Base-by-base conservation (phyloP, 768 basidiomycete genomes). In the Xanthoconium purpureum region DNA sequence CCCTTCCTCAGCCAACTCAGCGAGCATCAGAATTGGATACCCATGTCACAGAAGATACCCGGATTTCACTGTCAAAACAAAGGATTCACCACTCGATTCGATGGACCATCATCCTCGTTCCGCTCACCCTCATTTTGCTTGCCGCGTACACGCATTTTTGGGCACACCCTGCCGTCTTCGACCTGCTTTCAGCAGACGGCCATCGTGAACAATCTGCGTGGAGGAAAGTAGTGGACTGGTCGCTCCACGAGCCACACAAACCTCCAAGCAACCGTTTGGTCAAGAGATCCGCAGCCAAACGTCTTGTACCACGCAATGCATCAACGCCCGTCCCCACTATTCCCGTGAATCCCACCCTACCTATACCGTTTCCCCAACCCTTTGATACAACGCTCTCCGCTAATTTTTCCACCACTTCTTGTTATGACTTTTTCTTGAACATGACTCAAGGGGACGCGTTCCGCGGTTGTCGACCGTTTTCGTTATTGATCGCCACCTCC, bases 351-450 rank as follows among this genome's bases (percentile, higher is more conserved):
- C 82, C 87, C 3, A 57, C 61, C 8, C 77, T 91, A 28, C 88
- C 89, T 9, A 83, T 82, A 6, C 91, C 91, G 0, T 91, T 93
- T 68, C 88, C 88, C 5, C 88, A 89, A 58, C 78, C 89, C 0
- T 85, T 85, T 66, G 90, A 90, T 65, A 75, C 80, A 6, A 78
- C 78, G 3, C 66, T 93, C 48, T 74, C 80, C 15, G 69, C 77
- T 42, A 89, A 91, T 68, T 91, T 89, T 64, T 82, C 87, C 15
- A 83, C 84, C 35, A 60, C 71, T 14, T 70, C 77, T 44, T 95
- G 92, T 65, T 78, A 81, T 47, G 75, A 78, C 43, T 94, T 92
- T 71, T 88, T 94, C 68, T 60, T 73, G 15, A 89, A 88, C 58
- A 92, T 94, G 85, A 88, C 89, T 0, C 75, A 76, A 57, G 71